Conservation (phyloP, 352 stramenopile species). For the Globisporangium cederbergense region DNA sequence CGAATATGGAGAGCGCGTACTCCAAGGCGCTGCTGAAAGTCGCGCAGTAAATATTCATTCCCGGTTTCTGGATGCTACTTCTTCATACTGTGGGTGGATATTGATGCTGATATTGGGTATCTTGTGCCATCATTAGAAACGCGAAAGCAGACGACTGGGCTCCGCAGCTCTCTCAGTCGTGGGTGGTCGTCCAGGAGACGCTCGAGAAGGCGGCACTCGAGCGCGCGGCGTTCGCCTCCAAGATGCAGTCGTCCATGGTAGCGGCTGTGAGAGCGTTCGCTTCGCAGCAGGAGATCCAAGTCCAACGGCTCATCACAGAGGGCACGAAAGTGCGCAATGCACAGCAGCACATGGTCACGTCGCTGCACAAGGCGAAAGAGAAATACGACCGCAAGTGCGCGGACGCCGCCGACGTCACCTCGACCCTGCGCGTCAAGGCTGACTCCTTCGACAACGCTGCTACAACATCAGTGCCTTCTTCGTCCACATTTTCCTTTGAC, state of each 20-base stretch:
- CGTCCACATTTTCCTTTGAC: neutral
- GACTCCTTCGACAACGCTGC: slow-evolving; percentile 18
- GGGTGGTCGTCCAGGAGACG: slow-evolving; percentile 51
- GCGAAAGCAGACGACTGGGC: slow-evolving; percentile 72
- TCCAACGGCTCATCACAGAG: slow-evolving; percentile 73
- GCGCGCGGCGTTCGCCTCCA: slow-evolving; percentile 54
- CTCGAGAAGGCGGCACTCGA: slow-evolving; percentile 49
- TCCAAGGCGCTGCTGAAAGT: slow-evolving; percentile 56
- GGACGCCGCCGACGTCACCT: slow-evolving; percentile 57
- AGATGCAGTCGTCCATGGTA: slow-evolving; percentile 59
- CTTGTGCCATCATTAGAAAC: slow-evolving; percentile 24
- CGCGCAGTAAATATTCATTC: slow-evolving; percentile 37
- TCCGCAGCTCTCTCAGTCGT: slow-evolving; percentile 50
- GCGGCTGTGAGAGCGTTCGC: slow-evolving; percentile 63
- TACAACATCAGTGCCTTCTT: slow-evolving; percentile 13
- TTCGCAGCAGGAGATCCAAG: slow-evolving; percentile 68
- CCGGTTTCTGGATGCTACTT: no score
- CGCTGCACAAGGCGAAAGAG: slow-evolving; percentile 67
- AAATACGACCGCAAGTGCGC: slow-evolving; percentile 76
- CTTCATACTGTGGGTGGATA: neutral
- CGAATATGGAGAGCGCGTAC: slow-evolving; percentile 57
- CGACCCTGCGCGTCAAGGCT: slow-evolving; percentile 26
- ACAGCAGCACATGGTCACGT: slow-evolving; percentile 54
- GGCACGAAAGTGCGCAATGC: slow-evolving; percentile 65
- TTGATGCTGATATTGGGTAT: neutral